Conservation (phyloP, 441 rosid species). For the Corymbia calophylla region DNA sequence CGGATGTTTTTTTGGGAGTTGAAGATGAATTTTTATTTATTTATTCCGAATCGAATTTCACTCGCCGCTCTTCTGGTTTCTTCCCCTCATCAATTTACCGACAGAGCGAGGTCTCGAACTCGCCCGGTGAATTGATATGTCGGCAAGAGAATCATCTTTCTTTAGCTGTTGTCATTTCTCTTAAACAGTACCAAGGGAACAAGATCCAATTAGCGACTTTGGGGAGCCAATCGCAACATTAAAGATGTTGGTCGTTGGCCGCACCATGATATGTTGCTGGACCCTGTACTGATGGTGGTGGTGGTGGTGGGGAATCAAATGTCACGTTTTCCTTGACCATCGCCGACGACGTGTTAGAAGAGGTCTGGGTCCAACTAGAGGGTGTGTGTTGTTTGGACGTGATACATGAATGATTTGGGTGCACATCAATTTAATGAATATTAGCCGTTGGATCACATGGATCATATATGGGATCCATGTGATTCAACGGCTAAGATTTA, state of each 20-base stretch:
- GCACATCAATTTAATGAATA: too few relatives aligned
- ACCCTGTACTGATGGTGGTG: neutral
- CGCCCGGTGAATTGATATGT: neutral
- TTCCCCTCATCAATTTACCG: neutral
- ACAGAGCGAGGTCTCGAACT: neutral
- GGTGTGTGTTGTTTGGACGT: neutral
- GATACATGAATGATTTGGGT: accelerated
- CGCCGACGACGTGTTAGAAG: neutral
- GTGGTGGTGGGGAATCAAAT: neutral
- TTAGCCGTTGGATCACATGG: neutral
- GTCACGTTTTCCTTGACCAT: neutral
- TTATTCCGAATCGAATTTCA: too few relatives aligned
- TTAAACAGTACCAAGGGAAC: neutral
- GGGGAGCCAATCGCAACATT: neutral
- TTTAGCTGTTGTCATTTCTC: too few relatives aligned
- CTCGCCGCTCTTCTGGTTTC: neutral
- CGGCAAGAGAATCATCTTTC: neutral
- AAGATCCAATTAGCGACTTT: neutral
- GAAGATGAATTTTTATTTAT: too few relatives aligned
- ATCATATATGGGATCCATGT: neutral
- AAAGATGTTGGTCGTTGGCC: neutral
- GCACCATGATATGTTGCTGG: neutral
- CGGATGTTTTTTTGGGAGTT: neutral
- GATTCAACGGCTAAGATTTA: neutral
- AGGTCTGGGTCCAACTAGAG: neutral